Base-by-base conservation (phyloP, 352 stramenopile genomes). In the Globisporangium parvum region DNA sequence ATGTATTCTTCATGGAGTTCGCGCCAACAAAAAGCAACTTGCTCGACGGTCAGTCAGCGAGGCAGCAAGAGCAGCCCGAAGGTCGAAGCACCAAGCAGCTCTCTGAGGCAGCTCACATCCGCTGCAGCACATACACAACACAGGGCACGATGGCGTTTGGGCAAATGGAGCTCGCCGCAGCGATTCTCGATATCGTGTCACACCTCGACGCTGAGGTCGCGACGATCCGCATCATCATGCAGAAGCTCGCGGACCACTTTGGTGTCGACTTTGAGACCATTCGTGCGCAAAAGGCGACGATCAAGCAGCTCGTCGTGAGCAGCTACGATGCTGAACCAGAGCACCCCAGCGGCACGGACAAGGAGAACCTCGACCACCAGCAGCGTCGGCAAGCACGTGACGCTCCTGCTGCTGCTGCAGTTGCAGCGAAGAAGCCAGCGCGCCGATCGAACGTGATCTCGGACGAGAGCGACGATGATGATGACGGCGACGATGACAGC, bases 161-260 rank as follows among this genome's bases (percentile, higher is more conserved):
- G 5, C 11, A 69, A 41, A 28, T 65, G 37, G 63, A 71, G 47
- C 55, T 84, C 11, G 35, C 39, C 31, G 48, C 53, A 12, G 79
- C 63, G 57, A 64, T 94, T 54, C 53, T 62, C 39, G 51, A 75
- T 50, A 66, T 89, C 18, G 69, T 92, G 1, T 81, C 84, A 33
- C 59, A 55, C 10, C 73, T 94, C 67, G 69, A 91, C 49, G 66
- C 67, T 17, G 46, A 63, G 26, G 70, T 66, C 20, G 75, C 75
- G 47, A 89, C 71, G 18, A 47, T 91, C 10, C 64, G 69, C 14
- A 55, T 66, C 24, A 58, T 94, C 31, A 69, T 78, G 59, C 54
- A 77, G 50, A 73, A 73, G 44, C 56, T 94, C 31, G 77, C 78
- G 18, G 41, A 49, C 23, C 73, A 69, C 42, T 73, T 93, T 11